Evolutionary conservation across 2,329 filamentous ascomycete species (phyloP), one percentile per base, ranked within the genome.

Genomic region (Juglanconis juglandina): DNA sequence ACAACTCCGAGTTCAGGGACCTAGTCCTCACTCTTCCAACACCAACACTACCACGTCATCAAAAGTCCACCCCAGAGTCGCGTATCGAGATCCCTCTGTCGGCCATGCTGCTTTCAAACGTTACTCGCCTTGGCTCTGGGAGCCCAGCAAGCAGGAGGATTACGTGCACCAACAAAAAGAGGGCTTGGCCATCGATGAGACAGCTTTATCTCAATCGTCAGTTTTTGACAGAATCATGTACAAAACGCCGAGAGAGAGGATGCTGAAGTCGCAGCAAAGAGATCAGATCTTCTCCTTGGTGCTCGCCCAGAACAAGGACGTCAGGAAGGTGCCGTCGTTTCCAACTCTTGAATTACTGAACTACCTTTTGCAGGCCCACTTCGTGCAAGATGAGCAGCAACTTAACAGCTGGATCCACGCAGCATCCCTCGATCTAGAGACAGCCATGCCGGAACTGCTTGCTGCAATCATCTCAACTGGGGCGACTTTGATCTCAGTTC

Each of bases 81-180:
- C 58, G 7, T 53, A 59, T 11, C 59, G 67, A 8, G 69, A 73
- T 56, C 66, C 68, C 7, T 68, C 67, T 5, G 66, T 65, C 14
- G 68, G 68, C 8, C 70, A 73, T 55, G 70, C 68, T 41, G 71
- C 71, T 32, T 73, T 73, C 62, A 71, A 72, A 57, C 63, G 69
- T 10, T 42, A 42, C 39, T 73, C 71, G 24, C 71, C 71, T 1
- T 73, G 71, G 71, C 67, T 73, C 5, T 73, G 71, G 71, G 70
- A 73, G 34, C 70, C 71, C 2, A 66, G n/a, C 39, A 42, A 70
- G 30, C 60, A 67, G 4, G 66, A 67, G 49, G 70, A 73, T 48
- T 68, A 70, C 49, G 64, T 68, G 4, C 63, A 58, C 9, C 63
- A 63, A 47, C 66, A 69, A 30, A 66, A 66, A 34, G 66, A 69